These are phyloP conservation scores for Piper betle DNA, from an alignment of 164 flowering plant species.

Conservation along the genomic window DNA sequence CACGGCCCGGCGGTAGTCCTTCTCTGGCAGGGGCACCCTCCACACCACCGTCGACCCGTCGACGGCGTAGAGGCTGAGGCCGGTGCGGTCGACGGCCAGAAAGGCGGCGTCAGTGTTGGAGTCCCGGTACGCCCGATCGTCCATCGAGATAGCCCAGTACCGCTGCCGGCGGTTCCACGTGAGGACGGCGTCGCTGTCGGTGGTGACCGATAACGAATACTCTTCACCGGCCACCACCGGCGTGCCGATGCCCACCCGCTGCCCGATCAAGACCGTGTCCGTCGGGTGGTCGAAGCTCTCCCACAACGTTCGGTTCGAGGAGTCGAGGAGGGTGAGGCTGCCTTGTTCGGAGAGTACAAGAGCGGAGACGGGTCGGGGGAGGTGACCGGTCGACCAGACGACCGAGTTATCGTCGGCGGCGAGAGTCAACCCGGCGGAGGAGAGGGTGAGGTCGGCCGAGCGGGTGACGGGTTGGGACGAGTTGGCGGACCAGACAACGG, in stretches of 20 bases:
- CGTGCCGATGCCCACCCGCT: conserved; percentile 24
- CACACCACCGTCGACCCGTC: conserved; percentile 35
- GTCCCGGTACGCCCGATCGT: conserved; percentile 25
- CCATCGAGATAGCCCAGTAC: conserved; percentile 75
- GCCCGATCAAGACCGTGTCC: conserved; percentile 34
- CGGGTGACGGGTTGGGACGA: conserved; percentile 42
- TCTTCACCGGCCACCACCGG: conserved; percentile 34
- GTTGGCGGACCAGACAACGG: conserved; percentile 77
- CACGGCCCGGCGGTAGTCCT: conserved; percentile 41
- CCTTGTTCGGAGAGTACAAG: conserved; percentile 4
- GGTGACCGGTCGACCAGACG: conserved; percentile 53
- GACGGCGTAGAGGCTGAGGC: conserved; percentile 37
- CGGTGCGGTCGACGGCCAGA: conserved; percentile 38
- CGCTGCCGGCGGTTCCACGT: conserved; percentile 41
- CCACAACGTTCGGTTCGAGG: conserved; percentile 5
- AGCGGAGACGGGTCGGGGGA: conserved; percentile 24
- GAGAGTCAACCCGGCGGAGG: conserved; percentile 36
- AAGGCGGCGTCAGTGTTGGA: conserved; percentile 26
- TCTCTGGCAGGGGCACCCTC: conserved; percentile 18
- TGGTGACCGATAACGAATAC: conserved; percentile 29
- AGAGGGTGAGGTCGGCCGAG: conserved; percentile 37
- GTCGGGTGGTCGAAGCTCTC: conserved; percentile 12
- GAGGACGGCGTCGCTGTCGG: conserved; percentile 30
- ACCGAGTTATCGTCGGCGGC: conserved; percentile 18
- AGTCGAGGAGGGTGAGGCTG: conserved; percentile 4